A percentile compares a stretch with the other conserved stretches of the same genome.
Evolutionary conservation across 164 flowering plant species (phyloP).

Genomic region (Echeveria elegans): DNA sequence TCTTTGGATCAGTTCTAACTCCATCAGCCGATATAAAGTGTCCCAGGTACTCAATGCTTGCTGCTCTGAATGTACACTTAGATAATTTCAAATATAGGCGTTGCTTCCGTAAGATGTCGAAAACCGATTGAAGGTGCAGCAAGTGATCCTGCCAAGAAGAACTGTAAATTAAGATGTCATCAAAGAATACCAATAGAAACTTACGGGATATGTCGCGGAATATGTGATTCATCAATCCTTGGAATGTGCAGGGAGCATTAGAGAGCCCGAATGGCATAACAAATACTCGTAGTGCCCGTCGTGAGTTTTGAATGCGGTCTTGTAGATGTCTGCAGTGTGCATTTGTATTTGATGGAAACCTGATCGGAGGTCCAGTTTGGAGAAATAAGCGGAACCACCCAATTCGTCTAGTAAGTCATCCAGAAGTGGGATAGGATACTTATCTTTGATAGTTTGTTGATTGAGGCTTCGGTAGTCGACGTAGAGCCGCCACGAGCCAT

Average conservation of each 20-base stretch:
- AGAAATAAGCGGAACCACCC: not conserved
- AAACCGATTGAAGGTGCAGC: not conserved
- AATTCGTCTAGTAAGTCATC: conserved; percentile 7
- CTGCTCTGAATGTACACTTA: not conserved
- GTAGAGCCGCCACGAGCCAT: not conserved
- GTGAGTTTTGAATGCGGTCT: not conserved
- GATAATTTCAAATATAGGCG: not conserved
- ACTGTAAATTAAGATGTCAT: not conserved
- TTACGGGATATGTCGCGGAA: not conserved
- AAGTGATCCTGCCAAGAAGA: not conserved
- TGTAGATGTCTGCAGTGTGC: not conserved
- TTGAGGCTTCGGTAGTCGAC: not conserved
- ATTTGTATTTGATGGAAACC: conserved; percentile 4
- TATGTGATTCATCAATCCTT: conserved; percentile 5
- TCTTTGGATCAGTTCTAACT: not conserved
- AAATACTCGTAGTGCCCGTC: conserved; percentile 10
- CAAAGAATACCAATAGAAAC: not conserved
- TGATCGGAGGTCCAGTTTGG: not conserved
- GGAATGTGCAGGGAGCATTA: too few species aligned
- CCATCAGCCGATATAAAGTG: not conserved
- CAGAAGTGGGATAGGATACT: not conserved
- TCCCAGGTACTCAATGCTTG: not conserved
- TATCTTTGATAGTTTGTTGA: not conserved
- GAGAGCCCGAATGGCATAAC: too few species aligned
- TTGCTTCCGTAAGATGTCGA: not conserved